Base-by-base conservation (phyloP, 2,329 filamentous ascomycete genomes). In the Aureobasidium sp. region DNA sequence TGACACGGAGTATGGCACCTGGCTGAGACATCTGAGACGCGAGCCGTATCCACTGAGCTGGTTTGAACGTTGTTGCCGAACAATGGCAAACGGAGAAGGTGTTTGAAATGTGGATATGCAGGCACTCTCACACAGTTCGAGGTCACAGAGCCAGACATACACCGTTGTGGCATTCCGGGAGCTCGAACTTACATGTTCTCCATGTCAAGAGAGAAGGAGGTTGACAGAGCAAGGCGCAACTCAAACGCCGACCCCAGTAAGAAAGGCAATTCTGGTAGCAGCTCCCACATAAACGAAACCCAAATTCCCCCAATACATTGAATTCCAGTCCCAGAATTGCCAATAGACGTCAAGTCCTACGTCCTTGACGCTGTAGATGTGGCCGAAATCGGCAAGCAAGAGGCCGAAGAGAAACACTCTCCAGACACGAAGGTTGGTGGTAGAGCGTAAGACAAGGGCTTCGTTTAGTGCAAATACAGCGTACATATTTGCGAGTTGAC, bases 401-500 rank as follows among this genome's bases (percentile, higher is more conserved):
- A 92, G 76, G 41, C 82, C 85, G 50, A 87, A 75, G 5, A 92
- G 77, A 29, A 92, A 78, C 1, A 83, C 79, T 66, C 77, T 80
- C 89, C 89, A 93, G 62, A 93, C 88, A 27, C 79, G 78, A 37
- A 87, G 70, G 75, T 91, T 86, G 55, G 77, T 76, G 7, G 89
- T 90, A 17, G 83, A 80, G 46, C 90, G 85, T 66, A 93, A 80
- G 13, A 93, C 86, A 27, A 91, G 75, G 1, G 87, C 88, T 75
- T 94, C 89, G 75, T 88, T 90, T 69, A 93, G 75, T 61, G 87
- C 84, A 73, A 92, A 90, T 63, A 89, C 82, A 42, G 92, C 74
- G 75, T 92, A 93, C 65, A 92, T 78, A 74, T 91, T 92, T 47
- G 87, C 87, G 36, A 93, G 82, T 75, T 93, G 89, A 20, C 85